Conservation (phyloP, 2,329 filamentous ascomycete genomes). For the Penicillium occitanis region DNA sequence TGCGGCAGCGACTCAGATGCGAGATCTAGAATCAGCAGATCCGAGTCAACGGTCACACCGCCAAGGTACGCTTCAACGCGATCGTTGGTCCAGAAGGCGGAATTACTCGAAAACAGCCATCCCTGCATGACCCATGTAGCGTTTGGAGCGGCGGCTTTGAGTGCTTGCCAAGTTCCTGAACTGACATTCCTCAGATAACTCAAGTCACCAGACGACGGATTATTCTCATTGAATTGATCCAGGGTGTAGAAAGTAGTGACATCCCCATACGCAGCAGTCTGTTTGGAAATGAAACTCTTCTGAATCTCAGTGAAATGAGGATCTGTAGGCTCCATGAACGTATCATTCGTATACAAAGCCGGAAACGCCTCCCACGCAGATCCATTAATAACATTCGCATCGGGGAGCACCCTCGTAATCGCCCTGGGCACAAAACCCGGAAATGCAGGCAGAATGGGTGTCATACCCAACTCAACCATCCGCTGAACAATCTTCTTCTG, state of each 20-base stretch:
- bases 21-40: slow-evolving; percentile 55
- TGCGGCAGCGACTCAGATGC: slow-evolving; percentile 53
- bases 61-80: slow-evolving; percentile 52
- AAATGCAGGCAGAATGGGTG: slow-evolving; percentile 53
- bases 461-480: slow-evolving; percentile 56
- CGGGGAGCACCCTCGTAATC: slow-evolving; percentile 44
- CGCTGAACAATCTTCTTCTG: slow-evolving; percentile 51
- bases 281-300: slow-evolving; percentile 49
- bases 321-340: slow-evolving; percentile 52
- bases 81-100: slow-evolving; percentile 51
- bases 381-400: slow-evolving; percentile 47
- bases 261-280: slow-evolving; percentile 50
- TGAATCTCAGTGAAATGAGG: slow-evolving; percentile 47
- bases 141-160: slow-evolving; percentile 50
- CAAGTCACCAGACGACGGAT: slow-evolving; percentile 48
- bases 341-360: slow-evolving; percentile 46
- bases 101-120: slow-evolving; percentile 52
- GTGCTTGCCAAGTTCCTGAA: slow-evolving; percentile 46
- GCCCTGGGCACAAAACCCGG: slow-evolving; percentile 52
- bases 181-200: slow-evolving; percentile 48
- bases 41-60: slow-evolving; percentile 44
- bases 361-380: slow-evolving; percentile 48
- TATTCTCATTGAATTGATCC: slow-evolving; percentile 57
- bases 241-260: slow-evolving; percentile 52
- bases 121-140: slow-evolving; percentile 57